Percentiles rank a stretch among this genome's conserved stretches.
Evolutionary conservation across 2,329 filamentous ascomycete genomes (phyloP).

Genomic region (Paecilomyces fulvus): DNA sequence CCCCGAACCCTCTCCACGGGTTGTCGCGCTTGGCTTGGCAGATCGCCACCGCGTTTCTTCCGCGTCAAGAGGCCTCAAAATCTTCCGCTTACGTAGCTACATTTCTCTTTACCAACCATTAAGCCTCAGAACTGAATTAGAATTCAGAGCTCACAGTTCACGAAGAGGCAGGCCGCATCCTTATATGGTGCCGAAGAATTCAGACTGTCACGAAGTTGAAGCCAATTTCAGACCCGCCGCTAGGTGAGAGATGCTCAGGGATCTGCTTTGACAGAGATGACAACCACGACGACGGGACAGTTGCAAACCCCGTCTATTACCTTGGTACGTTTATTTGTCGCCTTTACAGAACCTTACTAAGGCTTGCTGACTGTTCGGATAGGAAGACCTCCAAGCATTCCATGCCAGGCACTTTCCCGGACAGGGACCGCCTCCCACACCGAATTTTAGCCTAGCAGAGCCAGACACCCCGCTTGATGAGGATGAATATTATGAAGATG

Average conservation of each 20-base stretch:
- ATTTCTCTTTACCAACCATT: not conserved
- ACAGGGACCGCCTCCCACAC: constrained; percentile 2
- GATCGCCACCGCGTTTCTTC: no score
- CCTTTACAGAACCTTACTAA: not conserved
- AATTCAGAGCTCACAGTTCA: no score
- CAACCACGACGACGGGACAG: constrained; percentile 8
- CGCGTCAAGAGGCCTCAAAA: no score
- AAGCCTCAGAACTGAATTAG: not conserved
- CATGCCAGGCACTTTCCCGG: constrained; percentile 50
- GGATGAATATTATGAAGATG: constrained; percentile 13
- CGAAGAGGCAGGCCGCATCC: no score
- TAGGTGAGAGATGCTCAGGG: not conserved
- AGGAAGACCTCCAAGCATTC: constrained; percentile 55
- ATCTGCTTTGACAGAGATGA: not conserved
- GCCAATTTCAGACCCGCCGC: not conserved
- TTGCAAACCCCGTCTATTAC: constrained; percentile 27
- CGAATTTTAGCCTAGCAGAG: not conserved
- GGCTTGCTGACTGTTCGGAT: not conserved
- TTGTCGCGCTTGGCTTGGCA: no score
- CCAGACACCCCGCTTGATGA: constrained; percentile 6
- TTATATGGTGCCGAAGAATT: not conserved
- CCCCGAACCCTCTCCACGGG: no score
- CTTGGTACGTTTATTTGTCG: constrained; percentile 15
- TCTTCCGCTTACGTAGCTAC: not conserved
- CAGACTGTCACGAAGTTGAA: not conserved